Conservation (phyloP, 495 filamentous ascomycete species). For the Cercophora sp. region DNA sequence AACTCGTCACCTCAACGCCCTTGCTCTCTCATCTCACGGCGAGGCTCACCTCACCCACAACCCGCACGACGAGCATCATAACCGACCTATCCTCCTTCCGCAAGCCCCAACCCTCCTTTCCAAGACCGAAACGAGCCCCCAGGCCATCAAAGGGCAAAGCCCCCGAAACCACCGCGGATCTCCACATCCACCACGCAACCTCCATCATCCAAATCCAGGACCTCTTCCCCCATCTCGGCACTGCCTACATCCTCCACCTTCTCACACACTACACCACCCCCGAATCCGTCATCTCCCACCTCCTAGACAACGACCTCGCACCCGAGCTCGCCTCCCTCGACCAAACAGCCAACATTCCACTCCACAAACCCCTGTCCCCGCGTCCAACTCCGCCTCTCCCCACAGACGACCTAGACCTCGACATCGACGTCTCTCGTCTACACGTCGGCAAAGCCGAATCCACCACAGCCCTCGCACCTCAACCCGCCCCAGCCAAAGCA, state of each 20-base stretch:
- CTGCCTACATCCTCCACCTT: constrained; percentile 73
- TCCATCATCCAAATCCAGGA: constrained; percentile 86
- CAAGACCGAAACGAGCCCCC: constrained; percentile 49
- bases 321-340: constrained; percentile 53
- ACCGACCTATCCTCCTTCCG: constrained; percentile 51
- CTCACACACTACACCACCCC: constrained; percentile 74
- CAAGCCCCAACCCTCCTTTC: constrained; percentile 46
- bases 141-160: constrained; percentile 69
- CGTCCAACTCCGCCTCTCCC: constrained; percentile 44
- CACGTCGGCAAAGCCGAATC: constrained; percentile 70
- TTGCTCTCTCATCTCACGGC: constrained; percentile 46
- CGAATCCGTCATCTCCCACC: constrained; percentile 74
- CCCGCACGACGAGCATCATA: constrained; percentile 57
- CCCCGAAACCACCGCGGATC: constrained; percentile 45
- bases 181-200: constrained; percentile 78
- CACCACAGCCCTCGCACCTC: constrained; percentile 55
- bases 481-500: constrained; percentile 67
- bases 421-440: constrained; percentile 55
- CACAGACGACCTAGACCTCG: constrained; percentile 75
- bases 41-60: constrained; percentile 30
- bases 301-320: constrained; percentile 80
- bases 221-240: constrained; percentile 84
- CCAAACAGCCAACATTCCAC: constrained; percentile 50
- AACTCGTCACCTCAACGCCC: constrained; percentile 61
- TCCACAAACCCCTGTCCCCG: constrained; percentile 30